These are phyloP conservation scores for Trichoderma afroharzianum DNA, from an alignment of 2,329 filamentous ascomycete genomes.

Conservation along the genomic window DNA sequence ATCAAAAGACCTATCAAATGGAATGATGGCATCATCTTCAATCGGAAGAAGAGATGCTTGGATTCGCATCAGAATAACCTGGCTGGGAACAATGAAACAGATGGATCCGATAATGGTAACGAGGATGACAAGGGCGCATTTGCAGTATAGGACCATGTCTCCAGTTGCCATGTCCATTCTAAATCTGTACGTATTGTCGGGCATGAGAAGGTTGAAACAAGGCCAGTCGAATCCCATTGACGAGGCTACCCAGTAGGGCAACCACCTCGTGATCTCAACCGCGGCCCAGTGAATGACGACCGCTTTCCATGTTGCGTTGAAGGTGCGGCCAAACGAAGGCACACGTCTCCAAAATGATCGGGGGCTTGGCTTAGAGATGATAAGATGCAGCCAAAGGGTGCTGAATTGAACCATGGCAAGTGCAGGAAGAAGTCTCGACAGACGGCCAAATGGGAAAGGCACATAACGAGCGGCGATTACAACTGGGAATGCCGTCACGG, in stretches of 20 bases:
- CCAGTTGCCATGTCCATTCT: slow-evolving; percentile 35
- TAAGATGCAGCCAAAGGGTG: slow-evolving; percentile 79
- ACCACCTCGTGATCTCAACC: slow-evolving; percentile 45
- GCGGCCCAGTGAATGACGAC: slow-evolving; percentile 60
- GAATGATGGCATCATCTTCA: slow-evolving; percentile 79
- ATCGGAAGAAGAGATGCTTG: slow-evolving; percentile 83
- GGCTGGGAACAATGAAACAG: slow-evolving; percentile 69
- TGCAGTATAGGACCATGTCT: slow-evolving; percentile 31
- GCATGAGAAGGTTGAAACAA: slow-evolving; percentile 34
- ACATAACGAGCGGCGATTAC: slow-evolving; percentile 37
- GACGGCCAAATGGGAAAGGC: not conserved
- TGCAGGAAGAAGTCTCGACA: slow-evolving; percentile 42
- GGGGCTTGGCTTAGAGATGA: slow-evolving; percentile 67
- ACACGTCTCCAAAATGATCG: slow-evolving; percentile 67
- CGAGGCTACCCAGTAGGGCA: slow-evolving; percentile 43
- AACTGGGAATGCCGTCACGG: slow-evolving; percentile 34
- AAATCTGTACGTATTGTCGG: slow-evolving; percentile 32
- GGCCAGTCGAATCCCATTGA: slow-evolving; percentile 43
- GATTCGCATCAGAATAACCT: slow-evolving; percentile 74
- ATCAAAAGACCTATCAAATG: slow-evolving; percentile 83
- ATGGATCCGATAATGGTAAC: slow-evolving; percentile 50
- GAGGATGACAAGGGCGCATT: slow-evolving; percentile 44
- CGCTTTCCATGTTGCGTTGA: slow-evolving; percentile 66
- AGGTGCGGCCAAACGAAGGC: slow-evolving; percentile 59
- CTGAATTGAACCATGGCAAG: slow-evolving; percentile 66